Conservation (phyloP, 345 rosid species). For the Eucalyptus curtisii region DNA sequence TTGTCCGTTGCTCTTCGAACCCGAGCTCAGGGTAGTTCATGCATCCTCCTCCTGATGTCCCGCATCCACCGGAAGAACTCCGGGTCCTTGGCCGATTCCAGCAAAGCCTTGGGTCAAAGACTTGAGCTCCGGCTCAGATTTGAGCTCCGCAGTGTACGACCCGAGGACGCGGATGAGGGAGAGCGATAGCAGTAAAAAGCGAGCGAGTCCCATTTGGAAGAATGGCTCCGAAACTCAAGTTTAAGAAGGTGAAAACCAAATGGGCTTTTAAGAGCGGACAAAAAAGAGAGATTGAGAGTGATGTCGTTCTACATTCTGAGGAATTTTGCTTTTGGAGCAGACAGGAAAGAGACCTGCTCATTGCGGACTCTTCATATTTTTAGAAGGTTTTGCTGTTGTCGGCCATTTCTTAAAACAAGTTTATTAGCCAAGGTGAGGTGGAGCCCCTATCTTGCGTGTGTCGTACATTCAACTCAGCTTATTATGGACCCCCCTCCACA, state of each 20-base stretch:
- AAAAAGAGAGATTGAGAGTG: not conserved
- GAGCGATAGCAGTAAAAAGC: not conserved
- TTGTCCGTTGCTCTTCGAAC: too few relatives aligned
- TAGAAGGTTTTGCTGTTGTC: not conserved
- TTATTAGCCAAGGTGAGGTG: too few relatives aligned
- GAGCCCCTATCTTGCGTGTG: too few relatives aligned
- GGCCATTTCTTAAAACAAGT: not conserved
- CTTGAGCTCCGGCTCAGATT: not conserved
- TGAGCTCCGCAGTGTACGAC: not conserved
- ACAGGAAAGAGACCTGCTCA: not conserved
- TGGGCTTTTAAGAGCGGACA: not conserved
- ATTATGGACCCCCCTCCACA: too few relatives aligned
- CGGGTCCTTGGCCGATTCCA: conserved; percentile 38
- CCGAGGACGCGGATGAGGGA: not conserved
- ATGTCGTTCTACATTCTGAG: too few relatives aligned
- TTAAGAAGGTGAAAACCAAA: too few relatives aligned
- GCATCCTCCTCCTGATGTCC: conserved; percentile 2
- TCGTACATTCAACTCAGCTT: not conserved
- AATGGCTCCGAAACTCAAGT: not conserved
- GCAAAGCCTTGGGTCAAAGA: conserved; percentile 20
- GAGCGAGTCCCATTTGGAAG: not conserved
- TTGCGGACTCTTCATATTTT: not conserved
- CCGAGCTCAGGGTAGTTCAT: too few relatives aligned
- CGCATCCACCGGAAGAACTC: conserved; percentile 52
- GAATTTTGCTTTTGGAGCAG: too few relatives aligned